Base-by-base conservation (phyloP, 2,329 filamentous ascomycete genomes). In the Penicillium sp. region DNA sequence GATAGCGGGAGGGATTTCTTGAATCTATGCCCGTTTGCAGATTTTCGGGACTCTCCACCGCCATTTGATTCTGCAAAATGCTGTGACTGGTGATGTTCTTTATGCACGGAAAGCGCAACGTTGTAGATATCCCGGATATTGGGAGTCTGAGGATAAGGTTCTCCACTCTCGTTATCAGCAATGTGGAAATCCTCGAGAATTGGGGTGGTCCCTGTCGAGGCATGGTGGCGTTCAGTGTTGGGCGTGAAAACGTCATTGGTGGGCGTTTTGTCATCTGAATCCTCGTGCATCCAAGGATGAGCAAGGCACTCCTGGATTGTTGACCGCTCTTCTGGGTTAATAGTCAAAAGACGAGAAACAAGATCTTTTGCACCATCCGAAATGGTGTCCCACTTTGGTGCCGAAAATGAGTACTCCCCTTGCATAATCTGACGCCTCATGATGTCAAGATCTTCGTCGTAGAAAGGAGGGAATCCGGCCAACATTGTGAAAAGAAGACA, bases 391-490 rank as follows among this genome's bases (percentile, higher is more conserved):
- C 58, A 60, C 51, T 50, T 53, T 1, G 58, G 58, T 16, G 55
- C 53, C 3, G 52, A 27, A 44, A 60, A 60, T 16, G 43, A 24
- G n/a, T 55, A 60, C 13, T 57, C 41, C 19, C 55, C 58, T 13
- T 35, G 41, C 33, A 47, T 43, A 11, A 60, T 55, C 41, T 52
- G 50, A 5, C 46, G 52, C 35, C 48, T 57, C 52, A 60, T 39
- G 14, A 57, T 46, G 13, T 52, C 48, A 19, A 57, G 51, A 33
- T 60, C 46, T 16, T 50, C 48, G 45, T 60, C 52, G n/a, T 60
- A 60, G 48, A 60, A 60, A 3, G 58, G 58, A 11, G 58, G 58
- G 14, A 52, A 60, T 8, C 58, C 58, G 16, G 52, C 54, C 5
- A 60, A 35, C 26, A 60, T 50, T 10, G 58, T 57, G 33, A 55